Evolutionary conservation across 2,329 filamentous ascomycete genomes (phyloP).

Genomic region (Penicillium sumatraense): DNA sequence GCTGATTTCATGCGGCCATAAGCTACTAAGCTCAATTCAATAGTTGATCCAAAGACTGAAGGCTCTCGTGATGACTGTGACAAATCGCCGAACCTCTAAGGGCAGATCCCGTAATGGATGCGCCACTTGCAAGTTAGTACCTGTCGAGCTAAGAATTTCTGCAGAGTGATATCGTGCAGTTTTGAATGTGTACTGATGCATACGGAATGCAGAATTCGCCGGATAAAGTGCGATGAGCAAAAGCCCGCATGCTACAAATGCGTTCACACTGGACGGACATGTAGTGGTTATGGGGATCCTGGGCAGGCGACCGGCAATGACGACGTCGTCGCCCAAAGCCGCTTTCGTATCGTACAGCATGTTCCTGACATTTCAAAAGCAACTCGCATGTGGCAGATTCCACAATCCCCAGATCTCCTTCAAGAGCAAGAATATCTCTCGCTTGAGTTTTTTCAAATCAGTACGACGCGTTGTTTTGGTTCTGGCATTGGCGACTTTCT

Average conservation of each 20-base stretch:
- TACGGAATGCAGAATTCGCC: constrained; percentile 50
- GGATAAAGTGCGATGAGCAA: constrained; percentile 62
- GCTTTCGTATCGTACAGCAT: constrained; percentile 28
- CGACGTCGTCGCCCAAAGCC: not conserved
- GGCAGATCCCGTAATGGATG: constrained; percentile 45
- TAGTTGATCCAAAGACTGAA: too few relatives aligned
- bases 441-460: constrained; percentile 46
- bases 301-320: constrained; percentile 20
- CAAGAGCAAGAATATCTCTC: constrained; percentile 38
- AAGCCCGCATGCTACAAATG: constrained; percentile 60
- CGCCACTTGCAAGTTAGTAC: constrained; percentile 59
- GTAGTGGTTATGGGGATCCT: constrained; percentile 55
- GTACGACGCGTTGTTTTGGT: constrained; percentile 50
- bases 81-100: constrained; percentile 12
- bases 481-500: constrained; percentile 49
- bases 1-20: not conserved
- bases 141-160: not conserved
- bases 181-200: not conserved
- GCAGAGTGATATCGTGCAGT: not conserved
- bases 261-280: constrained; percentile 59
- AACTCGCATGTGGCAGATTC: constrained; percentile 15
- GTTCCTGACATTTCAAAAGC: constrained; percentile 16
- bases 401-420: constrained; percentile 27
- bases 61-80: not conserved
- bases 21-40: too few relatives aligned